Base-by-base conservation (phyloP, 257 asterid species). In the Cruciata laevipes region DNA sequence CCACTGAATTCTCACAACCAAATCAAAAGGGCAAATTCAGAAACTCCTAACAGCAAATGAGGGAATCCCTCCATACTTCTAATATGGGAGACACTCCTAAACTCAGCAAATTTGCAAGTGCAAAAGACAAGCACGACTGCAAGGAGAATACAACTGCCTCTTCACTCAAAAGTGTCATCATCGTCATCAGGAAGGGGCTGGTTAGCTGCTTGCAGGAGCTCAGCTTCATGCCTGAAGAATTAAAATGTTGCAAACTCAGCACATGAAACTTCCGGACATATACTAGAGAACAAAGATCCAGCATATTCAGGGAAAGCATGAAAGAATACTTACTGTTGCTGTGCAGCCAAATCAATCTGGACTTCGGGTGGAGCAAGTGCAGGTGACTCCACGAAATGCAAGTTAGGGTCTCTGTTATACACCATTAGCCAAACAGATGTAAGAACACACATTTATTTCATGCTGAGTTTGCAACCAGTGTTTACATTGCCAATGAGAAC, bases 351-450 rank as follows among this genome's bases (percentile, higher is more conserved):
- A 72, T 88, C 97, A 25, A 91, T 91, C 18, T 83, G 88, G 5
- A 90, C 97, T 80, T 88, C 97, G 0, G 97, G 97, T 10, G 96
- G 97, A 66, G 86, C 86, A 44, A 90, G 97, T n/a, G 96, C 96
- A 49, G 93, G 91, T 23, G 90, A 79, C 83, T 88, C 97, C 14
- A 86, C 97, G 73, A 91, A 91, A 71, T 91, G 96, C 81, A 91
- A 77, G 77, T 77, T 85, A 7, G 79, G 57, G 74, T 90, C 97
- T 67, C 95, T 89, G 74, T 35, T 38, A 4, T 27, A 4, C 16
- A 3, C 1, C 2, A 13, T 14, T 4, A 47, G 6, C 20, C 0
- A 7, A 16, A 47, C 4, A 14, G 55, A 17, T 14, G 20, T 47
- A 3, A 47, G 55, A 14, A 17, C 55, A 53, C 25, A 6, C 25